phyloP scores from a whole-genome alignment of 1,139 yeast genomes.

The Diutina siamensis region DNA sequence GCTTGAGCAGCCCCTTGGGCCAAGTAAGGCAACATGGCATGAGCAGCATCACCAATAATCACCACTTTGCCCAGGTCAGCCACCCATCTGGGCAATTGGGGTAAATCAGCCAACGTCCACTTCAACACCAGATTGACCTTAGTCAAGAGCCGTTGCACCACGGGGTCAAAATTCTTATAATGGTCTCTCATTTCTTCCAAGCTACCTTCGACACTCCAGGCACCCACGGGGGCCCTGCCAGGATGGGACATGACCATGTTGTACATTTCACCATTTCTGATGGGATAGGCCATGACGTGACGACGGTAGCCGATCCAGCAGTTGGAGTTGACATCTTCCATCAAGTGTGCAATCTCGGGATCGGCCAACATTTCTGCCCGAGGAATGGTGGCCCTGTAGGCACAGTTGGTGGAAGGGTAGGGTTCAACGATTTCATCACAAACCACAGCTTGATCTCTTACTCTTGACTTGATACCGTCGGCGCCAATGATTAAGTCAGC shows the following conservation, averaged over 20 bases:
- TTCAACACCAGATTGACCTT: conserved; percentile 15
- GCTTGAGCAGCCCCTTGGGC: conserved; percentile 8
- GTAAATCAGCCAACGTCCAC: conserved; percentile 19
- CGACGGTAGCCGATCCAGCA: conserved; percentile 24
- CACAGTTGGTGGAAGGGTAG: conserved; percentile 17
- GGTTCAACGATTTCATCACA: conserved; percentile 9
- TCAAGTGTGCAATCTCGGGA: conserved; percentile 15
- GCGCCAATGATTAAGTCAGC: conserved; percentile 27
- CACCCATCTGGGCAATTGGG: conserved; percentile 16
- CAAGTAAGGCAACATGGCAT: conserved; percentile 8
- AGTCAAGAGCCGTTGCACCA: conserved; percentile 13
- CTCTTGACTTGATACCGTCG: conserved; percentile 23
- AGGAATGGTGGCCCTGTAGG: conserved; percentile 16
- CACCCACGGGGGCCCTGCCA: conserved; percentile 15
- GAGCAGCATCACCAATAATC: conserved; percentile 8
- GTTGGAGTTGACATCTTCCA: conserved; percentile 17
- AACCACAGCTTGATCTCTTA: conserved; percentile 11
- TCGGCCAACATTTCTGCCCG: conserved; percentile 13
- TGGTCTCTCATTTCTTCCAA: conserved; percentile 15
- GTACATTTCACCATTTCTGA: conserved; percentile 11
- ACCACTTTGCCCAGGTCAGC: conserved; percentile 7
- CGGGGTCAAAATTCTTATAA: conserved; percentile 21
- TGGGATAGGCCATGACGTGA: conserved; percentile 21
- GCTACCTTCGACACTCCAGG: conserved; percentile 6
- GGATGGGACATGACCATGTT: conserved; percentile 14